A percentile compares a stretch with the other conserved stretches of the same genome.
Conservation (phyloP, 2,329 filamentous ascomycete genomes). For the Nothophoma quercina region DNA sequence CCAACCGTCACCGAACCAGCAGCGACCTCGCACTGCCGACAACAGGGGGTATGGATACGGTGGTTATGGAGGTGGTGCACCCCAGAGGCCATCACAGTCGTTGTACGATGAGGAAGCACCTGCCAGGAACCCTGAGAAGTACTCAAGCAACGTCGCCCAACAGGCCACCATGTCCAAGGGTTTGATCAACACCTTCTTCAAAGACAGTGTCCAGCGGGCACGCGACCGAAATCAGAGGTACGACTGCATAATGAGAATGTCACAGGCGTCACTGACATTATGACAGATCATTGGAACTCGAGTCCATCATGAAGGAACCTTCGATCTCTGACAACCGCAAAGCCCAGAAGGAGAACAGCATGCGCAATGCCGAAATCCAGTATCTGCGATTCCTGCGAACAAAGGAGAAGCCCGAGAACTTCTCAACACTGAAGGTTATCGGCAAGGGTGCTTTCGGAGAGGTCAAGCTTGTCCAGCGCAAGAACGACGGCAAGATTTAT, state of each 20-base stretch:
- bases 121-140: slow-evolving; percentile 80
- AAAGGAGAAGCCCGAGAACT: slow-evolving; percentile 92
- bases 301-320: slow-evolving; percentile 81
- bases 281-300: slow-evolving; percentile 85
- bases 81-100: slow-evolving; percentile 62
- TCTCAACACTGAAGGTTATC: slow-evolving; percentile 96
- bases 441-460: slow-evolving; percentile 99
- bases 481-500: slow-evolving; percentile 95
- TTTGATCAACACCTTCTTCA: slow-evolving; percentile 83
- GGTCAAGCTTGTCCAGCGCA: slow-evolving; percentile 96
- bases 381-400: slow-evolving; percentile 94
- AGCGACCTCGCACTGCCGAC: slow-evolving; percentile 85
- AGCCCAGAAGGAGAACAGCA: slow-evolving; percentile 82
- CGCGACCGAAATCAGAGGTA: slow-evolving; percentile 94
- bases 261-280: slow-evolving; percentile 29
- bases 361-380: slow-evolving; percentile 86
- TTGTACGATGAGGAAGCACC: slow-evolving; percentile 73
- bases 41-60: slow-evolving; percentile 66
- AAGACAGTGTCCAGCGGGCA: slow-evolving; percentile 96
- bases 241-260: not conserved
- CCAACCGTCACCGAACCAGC: slow-evolving; percentile 72
- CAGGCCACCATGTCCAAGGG: slow-evolving; percentile 71
- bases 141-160: slow-evolving; percentile 85
- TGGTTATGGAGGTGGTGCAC: slow-evolving; percentile 73
- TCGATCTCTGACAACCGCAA: slow-evolving; percentile 78